Percentiles rank a stretch among this genome's conserved stretches.
phyloP scores from a whole-genome alignment of 1,139 yeast species.

The Chernovozyma sophiae-reginae region DNA sequence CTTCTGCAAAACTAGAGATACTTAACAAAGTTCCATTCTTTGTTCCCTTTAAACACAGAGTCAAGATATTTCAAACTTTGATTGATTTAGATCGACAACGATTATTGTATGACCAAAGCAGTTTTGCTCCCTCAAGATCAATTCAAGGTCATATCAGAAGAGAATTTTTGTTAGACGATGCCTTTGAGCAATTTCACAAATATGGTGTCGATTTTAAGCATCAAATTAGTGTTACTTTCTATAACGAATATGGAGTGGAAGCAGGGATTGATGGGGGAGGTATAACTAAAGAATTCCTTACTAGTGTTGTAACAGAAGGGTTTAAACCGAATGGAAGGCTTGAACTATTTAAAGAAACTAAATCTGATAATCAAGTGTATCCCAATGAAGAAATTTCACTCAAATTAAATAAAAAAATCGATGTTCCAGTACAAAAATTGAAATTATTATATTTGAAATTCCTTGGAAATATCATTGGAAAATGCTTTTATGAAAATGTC shows the following conservation, averaged over 20 bases:
- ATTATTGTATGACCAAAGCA: slow-evolving; percentile 12
- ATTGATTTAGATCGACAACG: slow-evolving; percentile 49
- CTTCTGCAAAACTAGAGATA: slow-evolving; percentile 36
- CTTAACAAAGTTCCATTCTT: slow-evolving; percentile 72
- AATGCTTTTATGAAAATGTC: slow-evolving; percentile 82
- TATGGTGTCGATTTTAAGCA: slow-evolving; percentile 49
- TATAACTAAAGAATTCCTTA: slow-evolving; percentile 83
- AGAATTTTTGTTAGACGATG: slow-evolving; percentile 68
- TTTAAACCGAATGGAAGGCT: slow-evolving; percentile 47
- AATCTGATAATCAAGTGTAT: slow-evolving; percentile 53
- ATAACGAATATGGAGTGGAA: slow-evolving; percentile 63
- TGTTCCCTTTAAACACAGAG: slow-evolving; percentile 71
- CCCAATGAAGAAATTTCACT: slow-evolving; percentile 64
- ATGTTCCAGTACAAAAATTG: slow-evolving; percentile 20
- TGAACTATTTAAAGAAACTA: slow-evolving; percentile 42
- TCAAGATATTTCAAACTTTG: slow-evolving; percentile 63
- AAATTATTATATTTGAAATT: slow-evolving; percentile 49
- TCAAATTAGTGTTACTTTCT: slow-evolving; percentile 60
- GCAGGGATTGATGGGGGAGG: slow-evolving; percentile 99
- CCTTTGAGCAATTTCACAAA: slow-evolving; percentile 52
- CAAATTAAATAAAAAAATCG: slow-evolving; percentile 17
- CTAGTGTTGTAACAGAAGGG: slow-evolving; percentile 67
- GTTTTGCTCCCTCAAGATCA: slow-evolving; percentile 11
- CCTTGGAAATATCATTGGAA: slow-evolving; percentile 80
- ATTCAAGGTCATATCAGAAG: slow-evolving; percentile 60